Conservation (phyloP, 495 filamentous ascomycete genomes). For the Tuber aestivum region DNA sequence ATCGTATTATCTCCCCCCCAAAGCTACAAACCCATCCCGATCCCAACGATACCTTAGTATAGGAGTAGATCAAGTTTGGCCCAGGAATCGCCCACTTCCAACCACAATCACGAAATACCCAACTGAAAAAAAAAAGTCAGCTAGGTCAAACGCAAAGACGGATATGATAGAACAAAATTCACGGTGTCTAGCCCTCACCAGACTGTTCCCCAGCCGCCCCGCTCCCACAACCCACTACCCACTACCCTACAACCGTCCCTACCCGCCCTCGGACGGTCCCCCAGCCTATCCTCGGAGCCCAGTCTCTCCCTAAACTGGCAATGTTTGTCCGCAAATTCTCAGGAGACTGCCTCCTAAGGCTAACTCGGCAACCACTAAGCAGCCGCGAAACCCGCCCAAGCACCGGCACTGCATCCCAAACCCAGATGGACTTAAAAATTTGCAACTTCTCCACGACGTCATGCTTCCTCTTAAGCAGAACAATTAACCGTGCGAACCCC, state of each 20-base stretch:
- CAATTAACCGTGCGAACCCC: neutral
- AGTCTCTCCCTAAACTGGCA: neutral
- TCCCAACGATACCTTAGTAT: neutral
- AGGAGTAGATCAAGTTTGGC: neutral
- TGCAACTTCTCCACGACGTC: neutral
- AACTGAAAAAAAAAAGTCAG: neutral
- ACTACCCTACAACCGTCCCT: neutral
- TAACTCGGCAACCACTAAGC: neutral
- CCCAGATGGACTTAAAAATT: neutral
- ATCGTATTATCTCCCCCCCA: neutral
- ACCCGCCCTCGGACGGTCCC: neutral
- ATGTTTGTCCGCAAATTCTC: neutral
- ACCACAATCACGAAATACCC: neutral
- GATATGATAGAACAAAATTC: neutral
- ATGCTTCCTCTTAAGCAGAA: neutral
- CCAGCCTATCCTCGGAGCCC: neutral
- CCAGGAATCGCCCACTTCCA: neutral
- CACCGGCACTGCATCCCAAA: neutral
- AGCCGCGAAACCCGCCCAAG: neutral
- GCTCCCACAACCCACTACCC: neutral
- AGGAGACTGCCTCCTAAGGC: neutral
- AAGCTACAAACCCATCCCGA: neutral
- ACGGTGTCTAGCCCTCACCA: neutral
- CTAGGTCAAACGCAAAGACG: neutral
- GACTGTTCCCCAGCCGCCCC: neutral